These are phyloP conservation scores for Pseudonectria foliicola DNA, from an alignment of 2,329 filamentous ascomycete species.

Conservation along the genomic window DNA sequence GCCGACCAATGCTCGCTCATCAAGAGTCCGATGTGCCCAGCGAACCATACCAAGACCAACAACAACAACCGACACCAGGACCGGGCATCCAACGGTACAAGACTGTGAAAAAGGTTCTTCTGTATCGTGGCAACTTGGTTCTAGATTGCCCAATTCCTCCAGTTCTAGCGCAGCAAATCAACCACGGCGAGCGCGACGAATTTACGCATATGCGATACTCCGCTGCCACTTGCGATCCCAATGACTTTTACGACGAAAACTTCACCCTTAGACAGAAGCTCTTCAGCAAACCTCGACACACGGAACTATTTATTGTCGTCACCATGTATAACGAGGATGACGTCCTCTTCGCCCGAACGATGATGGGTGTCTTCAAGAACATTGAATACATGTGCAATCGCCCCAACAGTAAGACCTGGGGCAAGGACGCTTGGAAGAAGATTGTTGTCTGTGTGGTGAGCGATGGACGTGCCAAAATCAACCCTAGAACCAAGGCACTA, in stretches of 20 bases:
- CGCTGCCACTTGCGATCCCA: conserved; percentile 88
- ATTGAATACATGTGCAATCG: conserved; percentile 96
- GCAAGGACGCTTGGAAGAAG: conserved; percentile 98
- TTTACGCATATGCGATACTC: conserved; percentile 90
- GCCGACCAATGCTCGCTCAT: conserved; percentile 67
- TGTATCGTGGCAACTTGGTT: conserved; percentile 95
- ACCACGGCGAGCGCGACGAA: conserved; percentile 87
- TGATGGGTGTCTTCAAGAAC: conserved; percentile 98
- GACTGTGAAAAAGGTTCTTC: conserved; percentile 95
- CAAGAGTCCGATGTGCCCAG: conserved; percentile 41
- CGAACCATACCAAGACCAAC: conserved; percentile 40
- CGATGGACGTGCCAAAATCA: conserved; percentile 95
- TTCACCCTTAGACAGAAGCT: conserved; percentile 88
- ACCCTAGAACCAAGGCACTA: conserved; percentile 80
- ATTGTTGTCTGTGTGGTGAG: conserved; percentile 98
- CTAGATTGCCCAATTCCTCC: conserved; percentile 95
- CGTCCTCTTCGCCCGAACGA: conserved; percentile 86
- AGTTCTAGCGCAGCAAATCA: conserved; percentile 75
- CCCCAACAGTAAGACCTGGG: conserved; percentile 93
- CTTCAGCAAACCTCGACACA: conserved; percentile 86
- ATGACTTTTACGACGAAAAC: conserved; percentile 78
- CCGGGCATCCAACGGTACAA: conserved; percentile 77
- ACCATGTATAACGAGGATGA: conserved; percentile 99
- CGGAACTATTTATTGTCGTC: conserved; percentile 90
- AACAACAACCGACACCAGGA: conserved; percentile 31